A percentile compares a stretch with the other conserved stretches of the same genome.
phyloP scores from a whole-genome alignment of 352 stramenopile genomes.

The Thraustochytrium striatum region DNA sequence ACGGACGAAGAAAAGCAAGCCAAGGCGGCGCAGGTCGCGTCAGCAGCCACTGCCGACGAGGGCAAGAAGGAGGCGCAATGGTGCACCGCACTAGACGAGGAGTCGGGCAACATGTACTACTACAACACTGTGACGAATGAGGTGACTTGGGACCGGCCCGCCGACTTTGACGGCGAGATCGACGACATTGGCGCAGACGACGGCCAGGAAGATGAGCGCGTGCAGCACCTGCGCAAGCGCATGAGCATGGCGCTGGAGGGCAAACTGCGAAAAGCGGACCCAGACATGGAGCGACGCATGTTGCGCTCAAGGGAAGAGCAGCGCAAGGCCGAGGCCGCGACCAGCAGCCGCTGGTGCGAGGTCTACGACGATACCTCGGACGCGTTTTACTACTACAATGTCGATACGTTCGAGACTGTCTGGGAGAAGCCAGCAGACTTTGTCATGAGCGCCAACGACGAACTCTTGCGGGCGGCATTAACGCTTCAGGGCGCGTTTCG shows the following conservation, averaged over 20 bases:
- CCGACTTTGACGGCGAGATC: constrained; percentile 10
- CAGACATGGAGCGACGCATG: constrained; percentile 21
- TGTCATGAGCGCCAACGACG: constrained; percentile 34
- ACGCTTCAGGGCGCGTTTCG: constrained; percentile 30
- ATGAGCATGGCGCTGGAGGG: constrained; percentile 7
- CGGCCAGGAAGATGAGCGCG: constrained; percentile 24
- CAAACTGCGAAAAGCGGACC: not conserved
- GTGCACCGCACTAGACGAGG: constrained; percentile 9
- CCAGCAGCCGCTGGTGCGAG: not conserved
- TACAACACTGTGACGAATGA: constrained; percentile 26
- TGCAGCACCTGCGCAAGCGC: not conserved
- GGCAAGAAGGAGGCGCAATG: no score
- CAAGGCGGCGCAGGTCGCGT: no score
- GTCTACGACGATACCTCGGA: constrained; percentile 13
- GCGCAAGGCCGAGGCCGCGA: not conserved
- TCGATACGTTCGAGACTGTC: constrained; percentile 14
- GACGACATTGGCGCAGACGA: not conserved
- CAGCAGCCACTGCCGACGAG: no score
- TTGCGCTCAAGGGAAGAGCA: not conserved
- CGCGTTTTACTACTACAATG: constrained; percentile 45
- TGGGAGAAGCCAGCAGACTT: constrained; percentile 41
- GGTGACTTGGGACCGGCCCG: constrained; percentile 30
- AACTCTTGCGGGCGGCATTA: constrained; percentile 6
- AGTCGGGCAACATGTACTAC: constrained; percentile 9
- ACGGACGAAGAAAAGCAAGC: no score